phyloP scores from a whole-genome alignment of 164 flowering plant genomes.

The Vitis labrusca region DNA sequence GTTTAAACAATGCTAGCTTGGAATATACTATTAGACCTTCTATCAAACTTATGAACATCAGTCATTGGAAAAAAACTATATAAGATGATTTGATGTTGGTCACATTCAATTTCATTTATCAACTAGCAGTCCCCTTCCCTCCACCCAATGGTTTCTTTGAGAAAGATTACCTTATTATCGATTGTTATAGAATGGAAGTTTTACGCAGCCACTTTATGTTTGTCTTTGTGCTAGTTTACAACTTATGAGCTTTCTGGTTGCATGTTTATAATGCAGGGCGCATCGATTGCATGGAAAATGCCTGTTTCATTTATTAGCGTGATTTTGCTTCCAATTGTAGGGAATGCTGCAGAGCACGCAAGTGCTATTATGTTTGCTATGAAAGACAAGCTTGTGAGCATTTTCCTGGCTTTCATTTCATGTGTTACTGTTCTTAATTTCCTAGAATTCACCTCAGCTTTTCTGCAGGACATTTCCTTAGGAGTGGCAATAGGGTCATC shows the following conservation, averaged over 20 bases:
- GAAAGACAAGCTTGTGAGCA: slow-evolving; percentile 74
- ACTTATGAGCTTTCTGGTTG: not conserved
- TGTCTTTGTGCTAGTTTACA: not conserved
- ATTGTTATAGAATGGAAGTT: not conserved
- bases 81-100: too few relatives aligned
- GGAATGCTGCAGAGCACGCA: slow-evolving; percentile 90
- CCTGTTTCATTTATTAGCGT: slow-evolving; percentile 71
- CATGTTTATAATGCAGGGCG: slow-evolving; percentile 39
- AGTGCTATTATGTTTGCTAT: slow-evolving; percentile 80
- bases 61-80: too few relatives aligned
- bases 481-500: slow-evolving; percentile 81
- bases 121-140: too few relatives aligned
- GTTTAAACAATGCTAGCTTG: too few relatives aligned
- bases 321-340: slow-evolving; percentile 74
- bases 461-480: slow-evolving; percentile 58
- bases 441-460: slow-evolving; percentile 1
- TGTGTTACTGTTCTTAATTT: not conserved
- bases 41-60: too few relatives aligned
- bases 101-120: too few relatives aligned
- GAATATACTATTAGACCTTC: too few relatives aligned
- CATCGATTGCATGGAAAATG: slow-evolving; percentile 61
- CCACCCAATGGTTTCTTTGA: too few relatives aligned
- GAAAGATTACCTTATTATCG: too few relatives aligned
- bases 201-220: not conserved
- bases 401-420: not conserved